Conservation (phyloP, 768 basidiomycete species). For the Tulasnella sp. region DNA sequence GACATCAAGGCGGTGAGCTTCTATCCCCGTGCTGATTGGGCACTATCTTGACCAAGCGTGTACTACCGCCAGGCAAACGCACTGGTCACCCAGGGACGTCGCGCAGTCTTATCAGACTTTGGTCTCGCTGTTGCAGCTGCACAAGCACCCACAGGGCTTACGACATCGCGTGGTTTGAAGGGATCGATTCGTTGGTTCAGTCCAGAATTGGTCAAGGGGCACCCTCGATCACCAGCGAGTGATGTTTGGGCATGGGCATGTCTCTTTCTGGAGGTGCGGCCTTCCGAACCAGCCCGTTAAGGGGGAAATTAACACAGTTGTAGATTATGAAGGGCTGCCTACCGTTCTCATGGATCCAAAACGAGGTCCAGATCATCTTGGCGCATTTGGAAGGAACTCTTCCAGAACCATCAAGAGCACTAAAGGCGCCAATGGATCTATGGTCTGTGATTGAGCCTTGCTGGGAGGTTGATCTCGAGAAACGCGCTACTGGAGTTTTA, state of each 20-base stretch:
- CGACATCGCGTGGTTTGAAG: not conserved
- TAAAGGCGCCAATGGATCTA: too few relatives aligned
- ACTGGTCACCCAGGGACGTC: not conserved
- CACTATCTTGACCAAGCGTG: not conserved
- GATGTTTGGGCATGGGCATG: slow-evolving; percentile 11
- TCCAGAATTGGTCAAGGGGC: not conserved
- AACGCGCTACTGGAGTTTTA: too few relatives aligned
- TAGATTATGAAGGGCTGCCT: too few relatives aligned
- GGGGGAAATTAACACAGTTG: too few relatives aligned
- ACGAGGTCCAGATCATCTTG: too few relatives aligned
- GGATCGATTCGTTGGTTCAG: not conserved
- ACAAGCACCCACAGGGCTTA: not conserved
- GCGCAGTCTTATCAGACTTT: slow-evolving; percentile 8
- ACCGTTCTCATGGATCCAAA: too few relatives aligned
- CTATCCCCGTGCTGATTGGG: too few relatives aligned
- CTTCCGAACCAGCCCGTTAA: too few relatives aligned
- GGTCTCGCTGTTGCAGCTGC: not conserved
- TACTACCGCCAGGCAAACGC: not conserved
- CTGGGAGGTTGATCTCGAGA: too few relatives aligned
- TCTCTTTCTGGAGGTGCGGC: not conserved
- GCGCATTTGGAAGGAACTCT: too few relatives aligned
- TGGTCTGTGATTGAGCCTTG: too few relatives aligned
- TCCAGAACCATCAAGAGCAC: too few relatives aligned
- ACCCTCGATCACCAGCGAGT: not conserved
- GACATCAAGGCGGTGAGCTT: slow-evolving; percentile 3